Evolutionary conservation across 208 protist genomes (phyloP), one percentile per base, ranked within the genome.

Genomic region (Porcisia hertigi): DNA sequence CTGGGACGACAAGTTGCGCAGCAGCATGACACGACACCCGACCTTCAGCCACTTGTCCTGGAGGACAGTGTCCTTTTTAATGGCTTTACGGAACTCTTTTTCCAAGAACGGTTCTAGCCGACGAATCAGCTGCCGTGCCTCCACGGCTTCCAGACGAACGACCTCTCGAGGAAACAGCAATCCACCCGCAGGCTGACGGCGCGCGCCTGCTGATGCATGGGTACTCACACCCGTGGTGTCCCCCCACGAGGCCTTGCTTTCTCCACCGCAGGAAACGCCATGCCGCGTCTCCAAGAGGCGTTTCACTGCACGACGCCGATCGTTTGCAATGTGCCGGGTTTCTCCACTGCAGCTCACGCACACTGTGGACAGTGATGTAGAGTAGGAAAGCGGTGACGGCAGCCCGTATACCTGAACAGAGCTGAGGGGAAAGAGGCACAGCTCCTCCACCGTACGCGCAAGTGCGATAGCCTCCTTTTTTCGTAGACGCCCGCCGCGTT

Each of bases 1-100:
- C 2, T 45, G 53, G 14, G 14, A 36, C 20, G 82, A 92, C 36
- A 98, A 64, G 69, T 98, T 98, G 3, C 89, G 86, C 39, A 94
- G 77, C 52, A 97, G 80, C 91, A 98, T 94, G 39, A 98, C 95
- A 9, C 91, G 86, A 70, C 93, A 96, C 20, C 93, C 94, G 12
- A 95, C 76, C 70, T 96, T 95, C 18, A 98, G 81, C 34, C 76
- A 65, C 80, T 94, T 95, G 67, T 86, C 82, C n/a, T 88, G 81
- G 9, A 95, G 72, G n/a, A 91, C 71, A 2, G 81, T 80, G 45
- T 97, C 91, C 3, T 73, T 70, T 43, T 81, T 79, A 23, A 90
- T 69, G 3, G 65, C 75, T 6, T 85, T 70, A 52, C 65, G 71
- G 63, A 92, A 86, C 70, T 64, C 20, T 18, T 80, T 54, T 64